phyloP scores from a whole-genome alignment of 805 yeast species.

The Candida manassasensis region DNA sequence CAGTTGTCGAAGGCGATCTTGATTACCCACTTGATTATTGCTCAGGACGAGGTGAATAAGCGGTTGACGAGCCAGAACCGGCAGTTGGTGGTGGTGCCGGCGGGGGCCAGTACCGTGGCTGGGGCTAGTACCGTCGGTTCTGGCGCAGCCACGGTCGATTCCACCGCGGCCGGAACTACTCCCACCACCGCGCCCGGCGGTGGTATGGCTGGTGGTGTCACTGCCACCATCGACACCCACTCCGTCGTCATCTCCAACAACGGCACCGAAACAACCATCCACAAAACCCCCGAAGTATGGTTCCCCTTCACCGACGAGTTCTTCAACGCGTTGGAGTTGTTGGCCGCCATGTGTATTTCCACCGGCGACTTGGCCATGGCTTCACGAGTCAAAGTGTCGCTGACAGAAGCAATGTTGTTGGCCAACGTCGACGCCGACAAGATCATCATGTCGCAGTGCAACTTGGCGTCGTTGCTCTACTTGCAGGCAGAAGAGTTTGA shows the following conservation, averaged over 20 bases:
- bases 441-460: constrained; percentile 59
- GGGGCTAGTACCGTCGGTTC: too few species aligned
- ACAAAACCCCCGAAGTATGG: constrained; percentile 51
- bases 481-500: constrained; percentile 63
- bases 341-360: constrained; percentile 65
- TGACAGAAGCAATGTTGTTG: constrained; percentile 69
- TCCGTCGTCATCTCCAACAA: constrained; percentile 12
- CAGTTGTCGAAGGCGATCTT: constrained; percentile 52
- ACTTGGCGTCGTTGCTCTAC: constrained; percentile 65
- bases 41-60: constrained; percentile 55
- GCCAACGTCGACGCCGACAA: constrained; percentile 66
- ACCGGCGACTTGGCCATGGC: constrained; percentile 66
- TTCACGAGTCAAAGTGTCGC: constrained; percentile 53
- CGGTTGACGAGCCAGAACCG: not conserved
- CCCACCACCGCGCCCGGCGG: constrained; percentile 3
- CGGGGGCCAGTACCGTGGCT: too few species aligned
- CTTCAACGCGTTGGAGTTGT: constrained; percentile 70
- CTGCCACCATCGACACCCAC: constrained; percentile 14
- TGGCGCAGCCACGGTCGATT: not conserved
- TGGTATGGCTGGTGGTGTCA: constrained; percentile 7
- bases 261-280: constrained; percentile 16
- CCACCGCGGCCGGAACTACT: too few species aligned
- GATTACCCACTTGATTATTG: constrained; percentile 58
- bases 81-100: too few species aligned
- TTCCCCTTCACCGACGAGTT: constrained; percentile 73